phyloP scores from a whole-genome alignment of 1,284 basidiomycete species.

The Fomitopsis schrenkii region DNA sequence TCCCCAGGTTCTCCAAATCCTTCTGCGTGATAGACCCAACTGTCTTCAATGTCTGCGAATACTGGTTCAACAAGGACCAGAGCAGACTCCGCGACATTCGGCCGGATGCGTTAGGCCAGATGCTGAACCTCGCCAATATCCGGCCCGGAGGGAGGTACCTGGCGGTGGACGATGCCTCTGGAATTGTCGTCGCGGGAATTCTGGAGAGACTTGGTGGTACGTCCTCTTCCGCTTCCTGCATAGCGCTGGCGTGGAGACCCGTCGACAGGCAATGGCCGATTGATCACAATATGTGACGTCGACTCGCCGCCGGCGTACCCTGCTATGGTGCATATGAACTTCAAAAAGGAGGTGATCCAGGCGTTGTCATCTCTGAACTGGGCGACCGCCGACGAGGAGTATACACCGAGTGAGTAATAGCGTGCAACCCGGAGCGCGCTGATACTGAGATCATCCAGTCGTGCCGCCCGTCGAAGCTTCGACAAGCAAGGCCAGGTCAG shows the following conservation, averaged over 20 bases:
- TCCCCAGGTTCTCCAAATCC: constrained; percentile 76
- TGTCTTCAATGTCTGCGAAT: constrained; percentile 83
- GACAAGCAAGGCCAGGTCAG: constrained; percentile 50
- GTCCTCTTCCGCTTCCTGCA: constrained; percentile 14
- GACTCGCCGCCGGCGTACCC: constrained; percentile 95
- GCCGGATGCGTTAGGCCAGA: constrained; percentile 85
- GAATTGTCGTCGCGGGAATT: constrained; percentile 83
- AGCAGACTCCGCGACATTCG: constrained; percentile 82
- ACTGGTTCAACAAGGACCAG: constrained; percentile 84
- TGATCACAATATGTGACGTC: constrained; percentile 85
- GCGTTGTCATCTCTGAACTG: constrained; percentile 81
- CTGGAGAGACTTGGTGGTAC: constrained; percentile 85
- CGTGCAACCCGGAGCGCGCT: background rate
- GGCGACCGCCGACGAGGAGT: constrained; percentile 83
- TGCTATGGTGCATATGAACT: constrained; percentile 84
- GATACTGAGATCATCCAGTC: constrained; percentile 33
- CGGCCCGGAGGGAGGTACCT: constrained; percentile 85
- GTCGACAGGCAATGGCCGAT: constrained; percentile 64
- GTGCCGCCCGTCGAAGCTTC: constrained; percentile 54
- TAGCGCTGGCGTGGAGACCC: background rate
- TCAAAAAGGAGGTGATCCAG: constrained; percentile 53
- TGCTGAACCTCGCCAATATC: constrained; percentile 82
- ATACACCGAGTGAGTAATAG: constrained; percentile 52
- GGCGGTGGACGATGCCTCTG: constrained; percentile 90
- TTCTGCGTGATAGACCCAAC: constrained; percentile 91